Base-by-base conservation (phyloP, 257 asterid species). In the Oldenlandia corymbosa region DNA sequence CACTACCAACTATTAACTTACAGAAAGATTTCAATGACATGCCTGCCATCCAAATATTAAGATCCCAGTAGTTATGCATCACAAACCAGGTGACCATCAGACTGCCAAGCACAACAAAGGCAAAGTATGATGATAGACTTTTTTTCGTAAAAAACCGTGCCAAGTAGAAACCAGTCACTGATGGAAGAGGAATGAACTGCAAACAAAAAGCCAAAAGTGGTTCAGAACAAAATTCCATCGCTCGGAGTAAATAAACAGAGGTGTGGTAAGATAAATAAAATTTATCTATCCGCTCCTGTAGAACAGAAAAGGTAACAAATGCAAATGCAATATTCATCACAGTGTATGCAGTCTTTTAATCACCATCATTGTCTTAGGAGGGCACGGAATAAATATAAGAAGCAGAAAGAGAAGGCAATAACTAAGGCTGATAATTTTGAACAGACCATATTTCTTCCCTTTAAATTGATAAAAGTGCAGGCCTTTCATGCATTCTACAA, bases 11-110 rank as follows among this genome's bases (percentile, higher is more conserved):
- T 75, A 90, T 85, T 60, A 90, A 93, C 92, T 93, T 93, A 74
- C 97, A 93, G 69, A 93, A 93, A 64, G 97, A 85, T 77, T 83
- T 90, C 74, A 93, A 73, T 64, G 99, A 84, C 97, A 93, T 90
- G 80, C 97, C 99, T 20, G 99, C 93, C 79, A 90, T 83, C 99
- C 99, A 93, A 74, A 93, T 93, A 70, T 90, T 93, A 43, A 93
- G 94, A 75, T 83, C 96, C 99, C 99, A 93, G 75, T 87, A 93
- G 76, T 90, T 90, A 77, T 90, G 96, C 91, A 88, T 83, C 80
- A 90, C 92, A 68, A 93, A 93, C 99, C 99, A 93, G 52, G 81
- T 78, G 53, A 87, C 93, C 96, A 93, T 85, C 78, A 93, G 77
- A 82, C 99, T 85, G 73, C 96, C 96, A 57, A 93, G 85, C 67